These are phyloP conservation scores for Mycena haematopus DNA, from an alignment of 768 basidiomycete genomes.

Conservation along the genomic window DNA sequence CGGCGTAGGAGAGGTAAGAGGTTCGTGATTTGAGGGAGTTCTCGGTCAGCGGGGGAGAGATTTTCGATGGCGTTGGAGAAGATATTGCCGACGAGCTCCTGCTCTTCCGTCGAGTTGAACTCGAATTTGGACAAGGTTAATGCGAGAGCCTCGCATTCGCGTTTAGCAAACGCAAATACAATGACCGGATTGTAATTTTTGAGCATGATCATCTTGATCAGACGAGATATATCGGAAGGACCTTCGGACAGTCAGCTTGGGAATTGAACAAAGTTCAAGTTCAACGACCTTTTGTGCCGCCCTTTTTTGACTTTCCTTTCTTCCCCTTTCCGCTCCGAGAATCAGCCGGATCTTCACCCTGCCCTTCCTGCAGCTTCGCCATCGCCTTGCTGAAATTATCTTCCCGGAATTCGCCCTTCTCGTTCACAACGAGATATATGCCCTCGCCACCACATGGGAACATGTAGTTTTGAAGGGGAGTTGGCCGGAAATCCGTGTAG, in stretches of 20 bases:
- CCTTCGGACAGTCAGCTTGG: conserved; percentile 49
- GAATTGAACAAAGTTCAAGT: neutral
- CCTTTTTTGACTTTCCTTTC: conserved; percentile 93
- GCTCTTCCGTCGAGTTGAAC: conserved; percentile 92
- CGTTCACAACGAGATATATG: conserved; percentile 98
- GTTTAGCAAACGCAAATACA: conserved; percentile 97
- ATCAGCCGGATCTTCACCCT: conserved; percentile 93
- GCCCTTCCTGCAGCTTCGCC: conserved; percentile 85
- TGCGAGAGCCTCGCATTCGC: conserved; percentile 95
- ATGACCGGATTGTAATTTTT: conserved; percentile 99
- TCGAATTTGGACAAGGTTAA: conserved; percentile 94
- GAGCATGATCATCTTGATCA: conserved; percentile 97
- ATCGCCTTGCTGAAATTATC: conserved; percentile 98
- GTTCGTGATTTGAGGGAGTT: conserved; percentile 92
- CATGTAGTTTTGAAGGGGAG: conserved; percentile 96
- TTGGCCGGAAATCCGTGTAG: conserved; percentile 98
- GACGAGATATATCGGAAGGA: conserved; percentile 93
- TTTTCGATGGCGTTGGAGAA: conserved; percentile 95
- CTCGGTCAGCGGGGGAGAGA: conserved; percentile 84
- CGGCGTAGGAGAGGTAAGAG: conserved; percentile 92
- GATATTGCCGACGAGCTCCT: conserved; percentile 83
- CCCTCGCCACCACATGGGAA: conserved; percentile 97
- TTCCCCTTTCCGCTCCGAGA: conserved; percentile 81
- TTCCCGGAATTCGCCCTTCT: conserved; percentile 95
- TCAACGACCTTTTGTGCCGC: conserved; percentile 86